Evolutionary conservation across 2,329 filamentous ascomycete genomes (phyloP).

Genomic region (Stagonosporopsis vannaccii): DNA sequence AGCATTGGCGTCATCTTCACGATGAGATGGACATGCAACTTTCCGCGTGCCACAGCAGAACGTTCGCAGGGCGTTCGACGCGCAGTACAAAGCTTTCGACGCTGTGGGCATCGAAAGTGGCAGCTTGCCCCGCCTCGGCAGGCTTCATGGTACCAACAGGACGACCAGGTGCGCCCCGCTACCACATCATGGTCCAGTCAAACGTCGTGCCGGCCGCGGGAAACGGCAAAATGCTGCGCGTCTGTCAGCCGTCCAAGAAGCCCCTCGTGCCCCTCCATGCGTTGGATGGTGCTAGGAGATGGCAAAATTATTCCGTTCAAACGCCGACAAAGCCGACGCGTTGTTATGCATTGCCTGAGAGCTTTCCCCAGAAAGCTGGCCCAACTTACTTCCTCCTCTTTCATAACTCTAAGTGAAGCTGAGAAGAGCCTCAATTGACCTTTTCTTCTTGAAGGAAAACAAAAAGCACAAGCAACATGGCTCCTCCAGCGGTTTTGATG

Average conservation of each 20-base stretch:
- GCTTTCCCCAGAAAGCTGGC: slow-evolving; percentile 15
- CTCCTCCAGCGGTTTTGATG: slow-evolving; percentile 59
- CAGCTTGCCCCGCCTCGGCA: slow-evolving; percentile 10
- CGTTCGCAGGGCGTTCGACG: slow-evolving; percentile 2
- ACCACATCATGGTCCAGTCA: slow-evolving; percentile 11
- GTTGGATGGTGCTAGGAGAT: slow-evolving; percentile 16
- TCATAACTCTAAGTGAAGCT: slow-evolving; percentile 8
- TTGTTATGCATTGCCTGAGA: slow-evolving; percentile 14
- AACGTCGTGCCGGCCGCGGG: slow-evolving; percentile 35
- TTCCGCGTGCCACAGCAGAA: slow-evolving; percentile 11
- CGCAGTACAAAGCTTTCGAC: not conserved
- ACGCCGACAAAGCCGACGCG: slow-evolving; percentile 32
- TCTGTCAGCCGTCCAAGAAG: slow-evolving; percentile 22
- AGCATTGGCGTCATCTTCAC: slow-evolving; percentile 23
- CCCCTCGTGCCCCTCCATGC: slow-evolving; percentile 37
- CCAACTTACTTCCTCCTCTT: slow-evolving; percentile 6
- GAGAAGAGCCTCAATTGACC: slow-evolving; percentile 12
- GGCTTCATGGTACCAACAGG: not conserved
- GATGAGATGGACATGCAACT: slow-evolving; percentile 9
- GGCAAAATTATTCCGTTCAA: slow-evolving; percentile 41
- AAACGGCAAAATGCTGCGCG: slow-evolving; percentile 36
- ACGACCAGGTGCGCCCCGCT: slow-evolving; percentile 1
- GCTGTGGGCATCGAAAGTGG: slow-evolving; percentile 3
- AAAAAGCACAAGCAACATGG: slow-evolving; percentile 47
- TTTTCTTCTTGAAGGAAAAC: not conserved